Conservation (phyloP, 1,139 yeast genomes). For the Geotrichum carabidarum region DNA sequence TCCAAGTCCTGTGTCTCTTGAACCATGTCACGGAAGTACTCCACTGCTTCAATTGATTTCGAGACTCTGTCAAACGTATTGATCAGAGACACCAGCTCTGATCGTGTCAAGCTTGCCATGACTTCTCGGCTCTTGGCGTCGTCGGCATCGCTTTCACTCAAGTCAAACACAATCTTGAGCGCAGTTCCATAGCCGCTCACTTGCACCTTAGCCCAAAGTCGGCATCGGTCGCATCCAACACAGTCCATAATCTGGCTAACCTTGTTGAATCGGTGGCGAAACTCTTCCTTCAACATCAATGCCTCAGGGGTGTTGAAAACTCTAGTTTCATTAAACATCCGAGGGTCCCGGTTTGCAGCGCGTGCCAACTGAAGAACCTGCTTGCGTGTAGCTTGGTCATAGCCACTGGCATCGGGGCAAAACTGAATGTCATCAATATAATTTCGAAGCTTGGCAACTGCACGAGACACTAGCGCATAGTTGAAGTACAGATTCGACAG, state of each 20-base stretch:
- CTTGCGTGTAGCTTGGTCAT: conserved; percentile 47
- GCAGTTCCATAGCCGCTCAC: conserved; percentile 98
- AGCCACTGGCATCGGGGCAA: conserved; percentile 45
- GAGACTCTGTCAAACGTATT: conserved; percentile 91
- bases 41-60: conserved; percentile 72
- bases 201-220: conserved; percentile 97
- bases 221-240: conserved; percentile 96
- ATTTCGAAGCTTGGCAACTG: conserved; percentile 60
- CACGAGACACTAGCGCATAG: conserved; percentile 79
- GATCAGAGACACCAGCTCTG: conserved; percentile 82
- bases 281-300: conserved; percentile 62
- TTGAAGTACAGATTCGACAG: conserved; percentile 86
- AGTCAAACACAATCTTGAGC: conserved; percentile 79
- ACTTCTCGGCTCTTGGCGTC: conserved; percentile 36
- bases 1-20: conserved; percentile 42
- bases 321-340: conserved; percentile 50
- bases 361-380: conserved; percentile 39
- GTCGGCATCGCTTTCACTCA: conserved; percentile 33
- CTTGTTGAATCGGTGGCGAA: conserved; percentile 77
- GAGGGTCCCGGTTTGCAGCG: conserved; percentile 34
- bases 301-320: conserved; percentile 49
- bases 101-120: conserved; percentile 56
- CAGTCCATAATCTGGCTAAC: conserved; percentile 95
- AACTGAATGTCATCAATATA: conserved; percentile 48
- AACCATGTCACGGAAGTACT: conserved; percentile 57